These are phyloP conservation scores for Murraya paniculata DNA, from an alignment of 345 rosid species.

Conservation along the genomic window DNA sequence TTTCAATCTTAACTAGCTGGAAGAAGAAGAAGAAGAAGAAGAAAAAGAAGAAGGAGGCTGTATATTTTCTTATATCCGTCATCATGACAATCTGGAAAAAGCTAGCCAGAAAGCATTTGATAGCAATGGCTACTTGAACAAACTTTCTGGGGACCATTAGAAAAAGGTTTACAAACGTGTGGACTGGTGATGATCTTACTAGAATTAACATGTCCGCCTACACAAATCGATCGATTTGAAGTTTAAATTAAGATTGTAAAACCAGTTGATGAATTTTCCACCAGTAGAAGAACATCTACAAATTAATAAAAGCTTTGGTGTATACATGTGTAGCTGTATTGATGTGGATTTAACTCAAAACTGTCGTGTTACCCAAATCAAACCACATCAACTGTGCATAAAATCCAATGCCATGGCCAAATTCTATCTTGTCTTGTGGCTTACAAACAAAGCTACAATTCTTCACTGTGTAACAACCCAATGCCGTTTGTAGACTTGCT, in stretches of 20 bases:
- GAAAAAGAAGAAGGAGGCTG: background rate
- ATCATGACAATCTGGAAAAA: background rate
- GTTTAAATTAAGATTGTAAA: background rate
- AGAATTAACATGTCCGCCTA: too few relatives aligned
- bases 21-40: background rate
- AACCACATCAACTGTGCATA: background rate
- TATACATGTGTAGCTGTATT: background rate
- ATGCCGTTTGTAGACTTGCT: constrained; percentile 14
- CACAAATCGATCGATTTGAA: background rate
- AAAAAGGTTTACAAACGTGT: background rate
- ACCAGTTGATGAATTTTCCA: too few relatives aligned
- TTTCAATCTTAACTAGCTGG: background rate
- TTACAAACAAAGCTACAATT: background rate
- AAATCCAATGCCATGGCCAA: background rate
- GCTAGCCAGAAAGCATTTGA: background rate
- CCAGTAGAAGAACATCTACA: background rate
- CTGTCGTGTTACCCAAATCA: background rate
- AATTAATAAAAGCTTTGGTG: background rate
- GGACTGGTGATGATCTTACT: background rate
- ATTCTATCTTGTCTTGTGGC: constrained; percentile 3
- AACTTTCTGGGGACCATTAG: background rate
- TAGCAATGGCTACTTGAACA: background rate
- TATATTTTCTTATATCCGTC: background rate
- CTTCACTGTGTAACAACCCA: background rate
- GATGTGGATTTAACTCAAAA: background rate